These are phyloP conservation scores for Evansstolkia leycettana DNA, from an alignment of 495 filamentous ascomycete genomes.

Conservation along the genomic window DNA sequence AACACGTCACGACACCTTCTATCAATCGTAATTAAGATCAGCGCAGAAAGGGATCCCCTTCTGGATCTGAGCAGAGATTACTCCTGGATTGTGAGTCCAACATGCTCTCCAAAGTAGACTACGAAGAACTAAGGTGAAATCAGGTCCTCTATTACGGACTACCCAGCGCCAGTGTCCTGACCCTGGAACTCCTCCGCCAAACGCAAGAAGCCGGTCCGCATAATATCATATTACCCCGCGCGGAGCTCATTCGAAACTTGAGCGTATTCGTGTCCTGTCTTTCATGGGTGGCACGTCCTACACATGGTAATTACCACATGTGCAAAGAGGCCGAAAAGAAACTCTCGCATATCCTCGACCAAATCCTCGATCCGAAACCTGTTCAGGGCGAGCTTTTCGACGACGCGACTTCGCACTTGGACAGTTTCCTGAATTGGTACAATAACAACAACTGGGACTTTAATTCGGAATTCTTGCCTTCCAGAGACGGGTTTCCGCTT, in stretches of 20 bases:
- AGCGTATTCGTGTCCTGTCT: constrained; percentile 49
- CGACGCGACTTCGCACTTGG: constrained; percentile 21
- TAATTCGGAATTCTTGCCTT: constrained; percentile 18
- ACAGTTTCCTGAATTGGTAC: constrained; percentile 28
- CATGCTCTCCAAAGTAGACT: too few relatives aligned
- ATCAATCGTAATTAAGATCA: constrained; percentile 30
- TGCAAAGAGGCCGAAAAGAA: constrained; percentile 37
- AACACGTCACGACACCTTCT: constrained; percentile 42
- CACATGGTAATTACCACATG: constrained; percentile 39
- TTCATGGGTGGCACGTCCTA: constrained; percentile 39
- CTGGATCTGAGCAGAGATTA: constrained; percentile 38
- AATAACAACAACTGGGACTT: constrained; percentile 26
- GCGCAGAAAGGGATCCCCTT: constrained; percentile 33
- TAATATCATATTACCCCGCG: constrained; percentile 34
- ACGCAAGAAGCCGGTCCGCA: constrained; percentile 28
- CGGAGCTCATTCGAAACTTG: constrained; percentile 50
- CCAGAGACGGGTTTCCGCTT: constrained; percentile 11
- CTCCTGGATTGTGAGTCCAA: constrained; percentile 43
- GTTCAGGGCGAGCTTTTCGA: constrained; percentile 17
- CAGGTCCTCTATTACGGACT: constrained; percentile 43
- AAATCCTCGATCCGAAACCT: constrained; percentile 26
- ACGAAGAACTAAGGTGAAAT: too few relatives aligned
- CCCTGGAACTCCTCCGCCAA: constrained; percentile 49
- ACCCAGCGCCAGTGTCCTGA: constrained; percentile 45
- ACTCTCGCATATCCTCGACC: constrained; percentile 29